phyloP scores from a whole-genome alignment of 148 eudicot genomes.

The Chenopodium quinoa region DNA sequence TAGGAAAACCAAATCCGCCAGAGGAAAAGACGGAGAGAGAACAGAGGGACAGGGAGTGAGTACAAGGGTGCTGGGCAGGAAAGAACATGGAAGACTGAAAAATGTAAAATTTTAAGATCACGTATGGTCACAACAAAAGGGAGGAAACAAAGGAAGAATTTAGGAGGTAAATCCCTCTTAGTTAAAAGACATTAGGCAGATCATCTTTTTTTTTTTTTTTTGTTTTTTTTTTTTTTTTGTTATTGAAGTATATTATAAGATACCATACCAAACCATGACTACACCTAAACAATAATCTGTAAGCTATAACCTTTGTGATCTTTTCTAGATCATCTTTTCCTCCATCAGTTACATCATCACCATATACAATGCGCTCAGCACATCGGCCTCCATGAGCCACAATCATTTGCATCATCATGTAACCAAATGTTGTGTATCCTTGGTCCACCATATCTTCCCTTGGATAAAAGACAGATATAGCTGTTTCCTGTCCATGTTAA shows the following conservation, averaged over 20 bases:
- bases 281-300: background rate
- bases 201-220: background rate
- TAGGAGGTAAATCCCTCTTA: background rate
- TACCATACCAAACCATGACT: background rate
- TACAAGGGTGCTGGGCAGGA: background rate
- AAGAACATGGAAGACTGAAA: background rate
- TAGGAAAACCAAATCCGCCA: background rate
- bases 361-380: slow-evolving; percentile 83
- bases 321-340: slow-evolving; percentile 78
- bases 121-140: background rate
- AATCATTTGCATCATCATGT: slow-evolving; percentile 98
- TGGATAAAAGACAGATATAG: slow-evolving; percentile 87
- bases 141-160: background rate
- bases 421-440: slow-evolving; percentile 84
- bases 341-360: slow-evolving; percentile 89
- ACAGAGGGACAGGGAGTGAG: background rate
- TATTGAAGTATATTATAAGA: too few relatives aligned
- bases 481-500: slow-evolving; percentile 72
- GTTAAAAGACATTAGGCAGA: background rate
- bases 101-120: background rate
- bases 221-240: background rate
- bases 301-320: slow-evolving; percentile 63
- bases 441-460: slow-evolving; percentile 85
- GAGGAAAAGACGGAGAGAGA: background rate
- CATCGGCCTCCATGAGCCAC: slow-evolving; percentile 95